These are phyloP conservation scores for Lathyrus tuberosus DNA, from an alignment of 306 rosid species.

Conservation along the genomic window DNA sequence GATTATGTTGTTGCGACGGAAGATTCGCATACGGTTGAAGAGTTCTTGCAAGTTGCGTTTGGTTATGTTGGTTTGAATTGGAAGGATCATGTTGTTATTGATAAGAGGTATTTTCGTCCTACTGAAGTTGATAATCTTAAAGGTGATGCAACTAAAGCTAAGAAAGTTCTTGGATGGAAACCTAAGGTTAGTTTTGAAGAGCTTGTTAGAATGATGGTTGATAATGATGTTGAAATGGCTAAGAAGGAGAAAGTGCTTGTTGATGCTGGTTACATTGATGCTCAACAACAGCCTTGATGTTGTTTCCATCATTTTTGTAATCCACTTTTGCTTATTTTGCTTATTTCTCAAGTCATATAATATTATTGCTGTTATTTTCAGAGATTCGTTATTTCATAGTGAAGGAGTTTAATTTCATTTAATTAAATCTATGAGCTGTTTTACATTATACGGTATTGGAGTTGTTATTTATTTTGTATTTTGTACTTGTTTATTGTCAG, in stretches of 20 bases:
- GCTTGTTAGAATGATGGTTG: slow-evolving; percentile 98
- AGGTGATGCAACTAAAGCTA: slow-evolving; percentile 83
- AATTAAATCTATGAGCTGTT: slow-evolving; percentile 25
- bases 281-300: slow-evolving; percentile 85
- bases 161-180: slow-evolving; percentile 89
- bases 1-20: slow-evolving; percentile 97
- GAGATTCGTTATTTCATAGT: slow-evolving; percentile 27
- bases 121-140: slow-evolving; percentile 91
- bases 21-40: slow-evolving; percentile 92
- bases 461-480: slow-evolving; percentile 17
- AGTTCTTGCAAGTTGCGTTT: slow-evolving; percentile 83
- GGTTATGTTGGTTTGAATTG: slow-evolving; percentile 84
- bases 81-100: slow-evolving; percentile 87
- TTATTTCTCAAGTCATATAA: not conserved
- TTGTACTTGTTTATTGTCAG: slow-evolving; percentile 8
- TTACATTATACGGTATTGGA: slow-evolving; percentile 12
- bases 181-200: slow-evolving; percentile 84
- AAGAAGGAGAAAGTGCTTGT: slow-evolving; percentile 97
- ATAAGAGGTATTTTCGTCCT: slow-evolving; percentile 85
- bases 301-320: not conserved
- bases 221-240: slow-evolving; percentile 82
- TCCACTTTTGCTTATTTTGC: not conserved
- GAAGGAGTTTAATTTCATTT: slow-evolving; percentile 30
- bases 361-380: slow-evolving; percentile 11
- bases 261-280: slow-evolving; percentile 98